Conservation (phyloP, 352 stramenopile species). For the Hyaloperonospora arabidopsidis region DNA sequence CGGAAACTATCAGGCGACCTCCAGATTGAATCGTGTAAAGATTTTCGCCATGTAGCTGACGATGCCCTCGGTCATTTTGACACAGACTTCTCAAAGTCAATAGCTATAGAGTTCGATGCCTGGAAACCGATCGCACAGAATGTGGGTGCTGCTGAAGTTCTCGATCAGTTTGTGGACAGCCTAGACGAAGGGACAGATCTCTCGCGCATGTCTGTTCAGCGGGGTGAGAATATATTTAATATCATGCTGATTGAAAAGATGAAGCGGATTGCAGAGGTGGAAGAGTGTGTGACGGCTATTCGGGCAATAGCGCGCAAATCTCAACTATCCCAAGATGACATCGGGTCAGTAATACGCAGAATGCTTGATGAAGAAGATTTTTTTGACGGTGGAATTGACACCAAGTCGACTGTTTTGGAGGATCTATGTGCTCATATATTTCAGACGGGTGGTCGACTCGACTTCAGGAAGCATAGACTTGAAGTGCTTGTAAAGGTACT, state of each 20-base stretch:
- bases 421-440: constrained; percentile 32
- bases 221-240: constrained; percentile 38
- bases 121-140: constrained; percentile 22
- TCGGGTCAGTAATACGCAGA: constrained; percentile 28
- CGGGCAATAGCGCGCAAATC: constrained; percentile 35
- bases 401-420: constrained; percentile 13
- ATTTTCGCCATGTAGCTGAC: constrained; percentile 40
- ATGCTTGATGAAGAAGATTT: constrained; percentile 3
- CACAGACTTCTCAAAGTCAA: constrained; percentile 3
- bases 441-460: constrained; percentile 36
- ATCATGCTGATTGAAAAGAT: constrained; percentile 55
- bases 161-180: constrained; percentile 14
- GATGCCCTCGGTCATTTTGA: constrained; percentile 25
- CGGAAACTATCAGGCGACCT: constrained; percentile 32
- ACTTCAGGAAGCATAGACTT: constrained; percentile 37
- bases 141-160: constrained; percentile 9
- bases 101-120: constrained; percentile 11
- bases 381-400: constrained; percentile 1
- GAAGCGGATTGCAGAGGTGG: constrained; percentile 44
- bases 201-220: constrained; percentile 21
- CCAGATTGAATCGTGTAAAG: constrained; percentile 24
- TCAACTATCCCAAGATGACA: constrained; percentile 39
- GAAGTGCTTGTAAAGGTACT: constrained; percentile 22
- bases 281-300: constrained; percentile 38
- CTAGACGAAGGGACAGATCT: constrained; percentile 19